Percentiles rank a stretch among this genome's conserved stretches.
Conservation (phyloP, 306 rosid genomes). For the Purshia tridentata region DNA sequence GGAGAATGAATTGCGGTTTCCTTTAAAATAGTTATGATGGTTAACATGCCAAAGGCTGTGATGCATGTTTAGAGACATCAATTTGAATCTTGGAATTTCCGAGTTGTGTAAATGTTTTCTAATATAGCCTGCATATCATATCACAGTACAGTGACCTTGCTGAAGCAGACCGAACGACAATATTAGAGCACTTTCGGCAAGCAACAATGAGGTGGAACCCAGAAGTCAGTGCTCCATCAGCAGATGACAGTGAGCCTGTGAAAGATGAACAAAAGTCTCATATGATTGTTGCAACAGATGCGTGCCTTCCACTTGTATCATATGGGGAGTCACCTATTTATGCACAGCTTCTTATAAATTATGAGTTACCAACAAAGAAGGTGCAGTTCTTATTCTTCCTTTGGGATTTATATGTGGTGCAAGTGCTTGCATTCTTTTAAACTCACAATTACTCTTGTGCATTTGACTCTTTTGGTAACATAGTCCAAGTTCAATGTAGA, state of each 20-base stretch:
- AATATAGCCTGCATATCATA: conserved; percentile 14
- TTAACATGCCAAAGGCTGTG: neutral
- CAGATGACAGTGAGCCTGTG: conserved; percentile 43
- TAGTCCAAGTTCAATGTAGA: neutral
- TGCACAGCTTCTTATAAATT: conserved; percentile 76
- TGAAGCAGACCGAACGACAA: conserved; percentile 63
- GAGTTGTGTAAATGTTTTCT: conserved; percentile 6
- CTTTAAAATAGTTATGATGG: neutral
- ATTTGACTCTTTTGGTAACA: neutral
- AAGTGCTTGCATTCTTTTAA: neutral
- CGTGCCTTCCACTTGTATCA: conserved; percentile 85
- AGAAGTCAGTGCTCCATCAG: conserved; percentile 37
- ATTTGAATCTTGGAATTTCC: neutral
- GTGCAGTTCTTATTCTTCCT: conserved; percentile 28
- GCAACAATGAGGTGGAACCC: conserved; percentile 57
- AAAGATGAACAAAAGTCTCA: conserved; percentile 63
- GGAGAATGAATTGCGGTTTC: neutral
- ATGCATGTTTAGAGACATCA: neutral
- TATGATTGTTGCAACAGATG: conserved; percentile 77
- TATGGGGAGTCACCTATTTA: conserved; percentile 69
- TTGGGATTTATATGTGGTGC: neutral
- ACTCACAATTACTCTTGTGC: neutral
- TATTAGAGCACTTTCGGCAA: conserved; percentile 61
- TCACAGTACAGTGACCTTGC: conserved; percentile 90
- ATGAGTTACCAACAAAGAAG: conserved; percentile 78